phyloP scores from a whole-genome alignment of 176 grass and related monocot species.

The Oryza nivara region DNA sequence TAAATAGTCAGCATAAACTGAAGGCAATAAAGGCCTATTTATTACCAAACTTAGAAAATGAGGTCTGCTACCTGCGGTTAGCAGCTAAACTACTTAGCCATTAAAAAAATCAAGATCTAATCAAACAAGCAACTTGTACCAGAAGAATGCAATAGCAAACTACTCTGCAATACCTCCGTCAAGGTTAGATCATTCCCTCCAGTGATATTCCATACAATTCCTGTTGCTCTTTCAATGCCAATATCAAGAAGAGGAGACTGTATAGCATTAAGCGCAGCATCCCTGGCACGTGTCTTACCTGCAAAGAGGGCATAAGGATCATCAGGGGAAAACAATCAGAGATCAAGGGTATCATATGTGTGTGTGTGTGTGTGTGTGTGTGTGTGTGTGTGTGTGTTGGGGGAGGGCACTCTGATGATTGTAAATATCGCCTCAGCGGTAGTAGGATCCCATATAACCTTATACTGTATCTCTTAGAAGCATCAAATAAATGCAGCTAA shows the following conservation, averaged over 20 bases:
- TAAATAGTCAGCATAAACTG: not conserved
- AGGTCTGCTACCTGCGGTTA: not conserved
- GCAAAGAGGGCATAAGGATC: constrained; percentile 33
- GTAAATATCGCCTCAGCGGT: not conserved
- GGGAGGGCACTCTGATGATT: not conserved
- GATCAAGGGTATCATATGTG: not conserved
- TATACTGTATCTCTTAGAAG: not conserved
- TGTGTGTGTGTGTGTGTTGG: not conserved
- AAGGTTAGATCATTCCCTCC: constrained; percentile 86
- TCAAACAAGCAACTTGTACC: not conserved
- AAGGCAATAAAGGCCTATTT: not conserved
- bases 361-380: too few species aligned
- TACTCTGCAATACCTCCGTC: constrained; percentile 55
- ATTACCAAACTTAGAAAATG: not conserved
- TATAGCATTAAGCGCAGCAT: constrained; percentile 88
- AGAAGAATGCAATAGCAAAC: constrained; percentile 2
- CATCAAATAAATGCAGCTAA: not conserved
- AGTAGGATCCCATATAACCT: not conserved
- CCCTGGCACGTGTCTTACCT: constrained; percentile 89
- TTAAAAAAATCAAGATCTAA: not conserved
- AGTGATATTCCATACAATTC: constrained; percentile 95
- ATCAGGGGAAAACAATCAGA: not conserved
- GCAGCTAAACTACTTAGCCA: not conserved
- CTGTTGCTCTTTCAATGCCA: constrained; percentile 85
- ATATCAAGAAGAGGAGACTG: constrained; percentile 88